Evolutionary conservation across 179 eudicot genomes (phyloP).

Genomic region (Amaranthus tricolor): DNA sequence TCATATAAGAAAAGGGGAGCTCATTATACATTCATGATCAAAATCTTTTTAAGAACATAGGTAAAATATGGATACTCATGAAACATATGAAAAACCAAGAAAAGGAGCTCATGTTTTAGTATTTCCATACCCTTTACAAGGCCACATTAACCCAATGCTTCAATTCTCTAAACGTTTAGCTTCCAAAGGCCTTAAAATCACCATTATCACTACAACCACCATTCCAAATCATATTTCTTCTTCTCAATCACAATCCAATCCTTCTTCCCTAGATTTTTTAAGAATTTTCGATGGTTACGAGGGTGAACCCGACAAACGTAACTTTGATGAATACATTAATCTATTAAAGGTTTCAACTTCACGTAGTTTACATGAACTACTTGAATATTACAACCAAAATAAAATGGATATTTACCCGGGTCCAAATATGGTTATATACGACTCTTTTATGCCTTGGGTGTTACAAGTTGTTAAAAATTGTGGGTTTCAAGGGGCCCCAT

Average conservation of each 20-base stretch:
- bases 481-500: conserved; percentile 26
- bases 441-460: conserved; percentile 31
- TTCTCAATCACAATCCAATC: background rate
- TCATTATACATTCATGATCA: too few species aligned
- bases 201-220: conserved; percentile 21
- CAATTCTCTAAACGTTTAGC: conserved; percentile 33
- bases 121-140: conserved; percentile 27
- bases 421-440: conserved; percentile 32
- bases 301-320: background rate
- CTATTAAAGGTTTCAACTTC: background rate
- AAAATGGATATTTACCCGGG: conserved; percentile 1
- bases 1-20: too few species aligned
- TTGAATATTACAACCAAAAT: conserved; percentile 14
- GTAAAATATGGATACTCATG: background rate
- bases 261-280: conserved; percentile 5
- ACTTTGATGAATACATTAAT: background rate
- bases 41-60: background rate
- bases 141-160: conserved; percentile 37
- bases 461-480: conserved; percentile 21
- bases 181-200: conserved; percentile 31
- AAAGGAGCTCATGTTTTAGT: conserved; percentile 33
- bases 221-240: background rate
- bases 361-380: conserved; percentile 9
- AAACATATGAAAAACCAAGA: conserved; percentile 16
- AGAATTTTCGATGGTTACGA: conserved; percentile 25